Base-by-base conservation (phyloP, 2,329 filamentous ascomycete genomes). In the Chaetomiaceae sp. region DNA sequence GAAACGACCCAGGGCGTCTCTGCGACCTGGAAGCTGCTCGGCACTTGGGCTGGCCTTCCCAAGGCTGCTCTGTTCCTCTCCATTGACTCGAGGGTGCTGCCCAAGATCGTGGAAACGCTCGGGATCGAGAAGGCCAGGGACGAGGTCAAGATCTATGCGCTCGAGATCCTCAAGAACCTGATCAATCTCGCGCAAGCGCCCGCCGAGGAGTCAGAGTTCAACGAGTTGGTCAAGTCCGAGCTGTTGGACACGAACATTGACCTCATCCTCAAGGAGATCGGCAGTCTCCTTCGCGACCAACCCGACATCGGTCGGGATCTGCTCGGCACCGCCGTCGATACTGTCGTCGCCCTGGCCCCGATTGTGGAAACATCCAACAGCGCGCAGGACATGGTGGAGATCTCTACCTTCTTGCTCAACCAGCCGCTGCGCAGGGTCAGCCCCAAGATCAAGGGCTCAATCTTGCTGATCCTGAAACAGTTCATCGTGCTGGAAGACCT, bases 1-100 rank as follows among this genome's bases (percentile, higher is more conserved):
- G 94, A 99, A 72, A 96, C 89, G 39, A 88, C 90, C 0, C 91
- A 99, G 66, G 89, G 90, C 14, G 77, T 96, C 7, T 97, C 94
- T 3, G 88, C 86, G 15, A 80, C 91, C 37, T 79, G 96, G 57
- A 85, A 86, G 58, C 75, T 99, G 5, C 83, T 99, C 58, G 84
- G 83, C 3, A 88, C 87, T 1, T 96, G 92, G 88, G 85, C 89
- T 3, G 80, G 80, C 54, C 78, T 86, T 20, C 76, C 82, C 0
- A 79, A 77, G 56, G 85, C 84, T 1, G 84, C 85, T 1, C 66
- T 84, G 6, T 89, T 94, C 62, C 76, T 99, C 7, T 68, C 69
- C 3, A 67, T 76, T 34, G 81, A 86, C 12, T 69, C 79, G 7
- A 80, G 84, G 15, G 75, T 92, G n/a, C 67, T 97, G 27, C 75